Evolutionary conservation across 2,329 filamentous ascomycete genomes (phyloP).

Genomic region (Scedosporium aurantiacum): DNA sequence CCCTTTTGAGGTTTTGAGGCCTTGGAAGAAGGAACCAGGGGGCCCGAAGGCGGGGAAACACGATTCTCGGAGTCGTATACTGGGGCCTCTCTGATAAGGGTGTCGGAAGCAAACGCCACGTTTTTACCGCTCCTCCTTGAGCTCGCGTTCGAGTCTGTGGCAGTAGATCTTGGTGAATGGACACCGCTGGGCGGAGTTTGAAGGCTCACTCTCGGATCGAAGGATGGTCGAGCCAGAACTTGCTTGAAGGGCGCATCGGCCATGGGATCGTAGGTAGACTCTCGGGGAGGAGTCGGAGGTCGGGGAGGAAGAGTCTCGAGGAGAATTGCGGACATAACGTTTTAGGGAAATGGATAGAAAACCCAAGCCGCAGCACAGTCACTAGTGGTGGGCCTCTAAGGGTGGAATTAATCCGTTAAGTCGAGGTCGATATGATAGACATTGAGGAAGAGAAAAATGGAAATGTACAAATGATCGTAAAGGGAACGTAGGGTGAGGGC

Average conservation of each 20-base stretch:
- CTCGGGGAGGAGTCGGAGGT: conserved; percentile 58
- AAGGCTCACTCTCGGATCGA: conserved; percentile 27
- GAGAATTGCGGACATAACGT: conserved; percentile 21
- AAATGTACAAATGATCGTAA: too few relatives aligned
- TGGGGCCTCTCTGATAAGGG: conserved; percentile 46
- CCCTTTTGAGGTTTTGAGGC: conserved; percentile 41
- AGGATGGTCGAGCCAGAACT: conserved; percentile 22
- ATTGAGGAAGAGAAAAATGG: background rate
- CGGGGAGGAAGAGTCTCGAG: conserved; percentile 44
- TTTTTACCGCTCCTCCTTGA: conserved; percentile 37
- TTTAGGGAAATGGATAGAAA: background rate
- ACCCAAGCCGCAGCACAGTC: background rate
- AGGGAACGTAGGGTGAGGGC: too few relatives aligned
- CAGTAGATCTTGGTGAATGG: conserved; percentile 30
- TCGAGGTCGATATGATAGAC: background rate
- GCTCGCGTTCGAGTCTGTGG: conserved; percentile 29
- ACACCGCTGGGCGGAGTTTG: conserved; percentile 42
- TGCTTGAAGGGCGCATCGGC: conserved; percentile 23
- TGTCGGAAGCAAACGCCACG: conserved; percentile 45
- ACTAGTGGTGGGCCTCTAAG: background rate
- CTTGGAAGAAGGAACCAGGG: conserved; percentile 27
- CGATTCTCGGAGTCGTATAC: conserved; percentile 29
- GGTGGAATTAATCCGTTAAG: background rate
- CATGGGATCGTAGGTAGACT: conserved; percentile 27
- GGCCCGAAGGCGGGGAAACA: conserved; percentile 25